Base-by-base conservation (phyloP, 495 filamentous ascomycete genomes). In the Aspergillus bridgeri region DNA sequence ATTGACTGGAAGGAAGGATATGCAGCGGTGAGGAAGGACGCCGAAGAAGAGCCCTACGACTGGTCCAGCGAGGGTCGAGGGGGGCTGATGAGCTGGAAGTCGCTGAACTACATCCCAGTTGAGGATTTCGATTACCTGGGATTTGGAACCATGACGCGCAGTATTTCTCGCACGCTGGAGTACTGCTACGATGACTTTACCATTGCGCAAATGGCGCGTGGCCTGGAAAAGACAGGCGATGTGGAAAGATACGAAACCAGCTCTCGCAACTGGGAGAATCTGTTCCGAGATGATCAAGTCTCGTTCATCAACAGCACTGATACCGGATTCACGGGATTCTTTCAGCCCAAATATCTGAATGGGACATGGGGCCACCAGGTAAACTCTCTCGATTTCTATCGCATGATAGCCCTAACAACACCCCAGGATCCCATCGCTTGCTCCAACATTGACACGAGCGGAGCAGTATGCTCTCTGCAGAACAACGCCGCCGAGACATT, bases 21-120 rank as follows among this genome's bases (percentile, higher is more conserved):
- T 57, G 65, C 71, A 18, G 87, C 89, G 48, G 87, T 91, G 64
- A 71, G 85, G 22, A 85, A 80, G 38, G 81, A 91, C 53, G 88
- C 87, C 8, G 89, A 91, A 65, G 77, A 80, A 5, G 75, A 79
- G 4, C 89, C 88, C 0, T 75, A 71, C 9, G 88, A 89, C 68
- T 89, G 88, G 73, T 76, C 83, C 19, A 86, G 86, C 65, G 84
- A 92, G 68, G 89, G 89, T 2, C 79, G 89, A n/a, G 86, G 89
- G 17, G 89, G 86, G 1, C 75, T 92, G 25, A 75, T 80, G 0
- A 88, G 89, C 64, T 92, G 89, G 89, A 76, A 85, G 15, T 59
- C 78, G 27, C 75, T 79, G 47, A 79, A 86, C 47, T 90, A 83
- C 61, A 89, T 91, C 57, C 87, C 88, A 0, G 83, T 85, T 1